Evolutionary conservation across 2,329 filamentous ascomycete genomes (phyloP).

Genomic region (Aspergillus cejpii): DNA sequence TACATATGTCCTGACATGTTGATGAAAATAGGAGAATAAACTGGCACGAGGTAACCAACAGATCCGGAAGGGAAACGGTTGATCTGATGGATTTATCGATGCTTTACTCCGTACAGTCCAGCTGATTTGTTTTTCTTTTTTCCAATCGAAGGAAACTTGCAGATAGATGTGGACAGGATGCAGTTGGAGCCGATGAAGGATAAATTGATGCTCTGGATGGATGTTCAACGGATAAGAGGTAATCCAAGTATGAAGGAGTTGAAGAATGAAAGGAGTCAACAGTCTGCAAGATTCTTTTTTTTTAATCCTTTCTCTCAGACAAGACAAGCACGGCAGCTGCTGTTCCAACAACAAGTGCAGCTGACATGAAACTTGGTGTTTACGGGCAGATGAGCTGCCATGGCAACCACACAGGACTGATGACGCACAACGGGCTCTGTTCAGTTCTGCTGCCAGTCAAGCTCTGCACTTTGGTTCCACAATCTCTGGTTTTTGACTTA

Average conservation of each 20-base stretch:
- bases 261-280: slow-evolving; percentile 16
- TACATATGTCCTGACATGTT: slow-evolving; percentile 34
- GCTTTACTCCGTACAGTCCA: slow-evolving; percentile 15
- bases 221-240: not conserved
- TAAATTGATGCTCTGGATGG: not conserved
- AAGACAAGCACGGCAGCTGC: slow-evolving; percentile 6
- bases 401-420: slow-evolving; percentile 28
- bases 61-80: slow-evolving; percentile 10
- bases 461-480: slow-evolving; percentile 1
- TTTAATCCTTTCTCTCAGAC: not conserved
- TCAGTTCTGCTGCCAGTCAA: slow-evolving; percentile 5
- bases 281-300: slow-evolving; percentile 7
- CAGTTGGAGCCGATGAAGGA: not conserved
- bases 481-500: slow-evolving; percentile 3
- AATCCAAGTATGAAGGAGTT: slow-evolving; percentile 8
- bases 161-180: not conserved
- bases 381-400: slow-evolving; percentile 34
- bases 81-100: slow-evolving; percentile 8
- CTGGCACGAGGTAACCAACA: slow-evolving; percentile 16
- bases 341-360: slow-evolving; percentile 12
- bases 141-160: not conserved
- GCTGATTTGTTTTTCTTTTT: slow-evolving; percentile 4
- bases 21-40: slow-evolving; percentile 14
- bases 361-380: slow-evolving; percentile 26
- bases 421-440: slow-evolving; percentile 8